phyloP scores from a whole-genome alignment of 805 yeast species.

The Starmerella tilneyi region DNA sequence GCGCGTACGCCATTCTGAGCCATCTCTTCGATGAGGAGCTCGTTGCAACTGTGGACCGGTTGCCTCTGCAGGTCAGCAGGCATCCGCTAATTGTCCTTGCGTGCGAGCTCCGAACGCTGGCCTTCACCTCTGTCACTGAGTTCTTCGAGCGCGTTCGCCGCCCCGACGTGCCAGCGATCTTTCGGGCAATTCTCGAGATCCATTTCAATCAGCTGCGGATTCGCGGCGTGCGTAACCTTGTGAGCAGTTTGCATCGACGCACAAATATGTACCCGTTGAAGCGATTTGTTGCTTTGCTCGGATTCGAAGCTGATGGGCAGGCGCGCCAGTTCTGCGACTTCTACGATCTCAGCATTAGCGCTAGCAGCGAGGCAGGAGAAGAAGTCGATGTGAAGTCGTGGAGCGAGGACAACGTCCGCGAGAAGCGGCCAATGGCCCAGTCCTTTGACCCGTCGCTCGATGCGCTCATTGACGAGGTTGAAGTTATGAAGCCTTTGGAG shows the following conservation, averaged over 20 bases:
- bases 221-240: constrained; percentile 59
- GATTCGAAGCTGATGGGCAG: constrained; percentile 54
- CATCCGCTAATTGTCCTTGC: constrained; percentile 60
- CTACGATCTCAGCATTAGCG: constrained; percentile 40
- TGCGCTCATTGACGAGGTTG: neutral
- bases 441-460: constrained; percentile 14
- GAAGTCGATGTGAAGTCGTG: constrained; percentile 20
- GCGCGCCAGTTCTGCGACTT: constrained; percentile 48
- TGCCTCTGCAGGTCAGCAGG: constrained; percentile 49
- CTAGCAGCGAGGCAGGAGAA: constrained; percentile 10
- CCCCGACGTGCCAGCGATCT: constrained; percentile 49
- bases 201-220: constrained; percentile 59
- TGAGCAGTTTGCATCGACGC: constrained; percentile 58
- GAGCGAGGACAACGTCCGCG: constrained; percentile 15
- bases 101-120: constrained; percentile 53
- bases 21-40: constrained; percentile 77
- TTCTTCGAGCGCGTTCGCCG: constrained; percentile 52
- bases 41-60: constrained; percentile 59
- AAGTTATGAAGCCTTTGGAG: constrained; percentile 7
- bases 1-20: constrained; percentile 74
- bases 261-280: constrained; percentile 44
- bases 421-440: constrained; percentile 11
- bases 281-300: constrained; percentile 43
- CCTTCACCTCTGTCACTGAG: constrained; percentile 38
- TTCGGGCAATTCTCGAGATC: constrained; percentile 66